These are phyloP conservation scores for Nakazawaea ernobii DNA, from an alignment of 805 yeast genomes.

Conservation along the genomic window DNA sequence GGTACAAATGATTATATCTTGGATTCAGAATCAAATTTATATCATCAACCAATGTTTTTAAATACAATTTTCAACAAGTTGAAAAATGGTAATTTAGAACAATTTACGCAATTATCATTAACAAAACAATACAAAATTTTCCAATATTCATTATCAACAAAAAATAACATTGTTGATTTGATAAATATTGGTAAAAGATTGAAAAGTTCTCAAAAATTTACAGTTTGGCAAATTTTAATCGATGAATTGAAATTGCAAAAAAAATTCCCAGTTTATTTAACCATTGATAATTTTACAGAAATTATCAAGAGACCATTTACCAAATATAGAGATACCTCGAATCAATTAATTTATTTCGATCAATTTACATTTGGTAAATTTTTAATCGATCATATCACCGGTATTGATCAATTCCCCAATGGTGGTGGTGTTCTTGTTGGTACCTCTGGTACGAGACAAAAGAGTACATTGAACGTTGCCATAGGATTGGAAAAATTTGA, in stretches of 20 bases:
- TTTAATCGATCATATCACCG: slow-evolving; percentile 49
- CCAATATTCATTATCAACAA: slow-evolving; percentile 20
- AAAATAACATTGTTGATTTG: slow-evolving; percentile 39
- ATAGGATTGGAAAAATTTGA: slow-evolving; percentile 46
- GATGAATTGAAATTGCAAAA: slow-evolving; percentile 49
- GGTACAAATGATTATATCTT: slow-evolving; percentile 68
- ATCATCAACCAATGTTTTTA: slow-evolving; percentile 76
- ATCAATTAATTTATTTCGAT: slow-evolving; percentile 49
- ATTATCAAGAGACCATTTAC: slow-evolving; percentile 50
- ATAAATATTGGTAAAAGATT: slow-evolving; percentile 19
- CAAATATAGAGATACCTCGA: slow-evolving; percentile 52
- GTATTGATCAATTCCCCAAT: slow-evolving; percentile 41
- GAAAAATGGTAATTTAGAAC: slow-evolving; percentile 35
- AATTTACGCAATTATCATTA: slow-evolving; percentile 29
- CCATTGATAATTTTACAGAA: slow-evolving; percentile 73
- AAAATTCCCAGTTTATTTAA: slow-evolving; percentile 51
- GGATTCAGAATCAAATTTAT: slow-evolving; percentile 41
- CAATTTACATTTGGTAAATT: slow-evolving; percentile 61
- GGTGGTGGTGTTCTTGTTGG: slow-evolving; percentile 69
- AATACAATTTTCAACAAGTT: slow-evolving; percentile 53
- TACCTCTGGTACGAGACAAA: slow-evolving; percentile 49
- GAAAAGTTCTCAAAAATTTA: slow-evolving; percentile 22
- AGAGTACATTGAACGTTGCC: slow-evolving; percentile 55
- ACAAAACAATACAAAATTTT: slow-evolving; percentile 28
- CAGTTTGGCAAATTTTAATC: slow-evolving; percentile 48